These are phyloP conservation scores for Jamesozyma lodderae DNA, from an alignment of 805 yeast genomes.

Conservation along the genomic window DNA sequence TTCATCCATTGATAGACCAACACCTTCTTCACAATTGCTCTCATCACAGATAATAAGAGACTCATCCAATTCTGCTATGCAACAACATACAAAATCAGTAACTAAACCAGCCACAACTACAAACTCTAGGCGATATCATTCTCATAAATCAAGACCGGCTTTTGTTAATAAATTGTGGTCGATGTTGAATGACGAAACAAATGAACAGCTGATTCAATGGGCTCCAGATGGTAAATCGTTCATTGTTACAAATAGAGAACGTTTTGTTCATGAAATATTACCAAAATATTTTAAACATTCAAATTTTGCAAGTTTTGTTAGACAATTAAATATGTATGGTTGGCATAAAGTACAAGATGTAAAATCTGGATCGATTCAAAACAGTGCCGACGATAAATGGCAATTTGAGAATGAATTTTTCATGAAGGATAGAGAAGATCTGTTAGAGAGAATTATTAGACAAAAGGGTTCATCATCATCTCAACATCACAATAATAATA, in stretches of 20 bases:
- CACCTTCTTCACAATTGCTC: no score
- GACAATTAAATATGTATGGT: constrained; percentile 97
- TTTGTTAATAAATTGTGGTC: constrained; percentile 92
- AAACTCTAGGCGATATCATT: constrained; percentile 14
- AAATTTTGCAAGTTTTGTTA: constrained; percentile 89
- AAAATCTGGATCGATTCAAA: constrained; percentile 57
- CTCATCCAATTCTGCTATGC: neutral
- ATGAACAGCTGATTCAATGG: constrained; percentile 73
- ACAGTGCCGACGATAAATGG: constrained; percentile 67
- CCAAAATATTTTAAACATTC: constrained; percentile 94
- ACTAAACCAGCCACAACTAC: constrained; percentile 1
- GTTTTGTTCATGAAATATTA: constrained; percentile 69
- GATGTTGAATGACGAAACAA: constrained; percentile 79
- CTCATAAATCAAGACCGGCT: constrained; percentile 60
- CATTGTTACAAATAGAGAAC: constrained; percentile 73
- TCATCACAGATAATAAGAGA: neutral
- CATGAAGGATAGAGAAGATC: constrained; percentile 66
- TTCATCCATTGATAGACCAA: no score
- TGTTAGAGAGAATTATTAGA: constrained; percentile 76
- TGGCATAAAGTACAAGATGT: constrained; percentile 98
- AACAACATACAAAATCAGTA: neutral
- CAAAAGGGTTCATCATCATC: constrained; percentile 35
- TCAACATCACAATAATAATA: constrained; percentile 4
- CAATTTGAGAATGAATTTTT: constrained; percentile 83
- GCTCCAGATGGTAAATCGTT: constrained; percentile 75